Percentiles rank a stretch among this genome's conserved stretches.
These are phyloP conservation scores for Cercospora janseana DNA, from an alignment of 2,329 filamentous ascomycete genomes.

Conservation along the genomic window DNA sequence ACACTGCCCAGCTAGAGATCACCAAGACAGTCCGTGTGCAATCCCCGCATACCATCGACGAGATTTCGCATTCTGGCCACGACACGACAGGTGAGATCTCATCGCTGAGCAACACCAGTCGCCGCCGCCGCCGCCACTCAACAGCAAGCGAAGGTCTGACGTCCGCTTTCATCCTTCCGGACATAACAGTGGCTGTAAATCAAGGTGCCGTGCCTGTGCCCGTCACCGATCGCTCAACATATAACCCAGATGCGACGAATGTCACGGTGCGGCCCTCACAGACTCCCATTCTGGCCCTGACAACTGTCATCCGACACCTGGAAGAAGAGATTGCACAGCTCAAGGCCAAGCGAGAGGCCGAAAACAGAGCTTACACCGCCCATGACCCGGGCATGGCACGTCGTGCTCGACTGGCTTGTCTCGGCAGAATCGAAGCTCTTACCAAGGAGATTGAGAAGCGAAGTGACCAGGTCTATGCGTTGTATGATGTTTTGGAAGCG, in stretches of 20 bases:
- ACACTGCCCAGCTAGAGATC: constrained; percentile 36
- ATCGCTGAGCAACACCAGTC: constrained; percentile 48
- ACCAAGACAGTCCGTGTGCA: constrained; percentile 39
- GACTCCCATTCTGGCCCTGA: constrained; percentile 68
- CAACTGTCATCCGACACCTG: constrained; percentile 77
- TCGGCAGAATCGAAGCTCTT: constrained; percentile 60
- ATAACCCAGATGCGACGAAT: constrained; percentile 50
- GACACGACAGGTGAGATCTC: constrained; percentile 43
- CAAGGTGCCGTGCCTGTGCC: constrained; percentile 33
- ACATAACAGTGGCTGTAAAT: constrained; percentile 53
- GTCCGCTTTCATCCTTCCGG: constrained; percentile 63
- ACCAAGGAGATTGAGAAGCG: constrained; percentile 67
- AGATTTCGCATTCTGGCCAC: constrained; percentile 32
- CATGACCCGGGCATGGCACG: constrained; percentile 66
- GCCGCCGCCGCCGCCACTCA: constrained; percentile 48
- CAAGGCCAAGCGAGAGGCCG: constrained; percentile 63
- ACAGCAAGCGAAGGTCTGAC: constrained; percentile 53
- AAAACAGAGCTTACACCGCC: constrained; percentile 62
- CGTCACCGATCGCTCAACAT: constrained; percentile 33
- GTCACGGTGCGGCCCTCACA: constrained; percentile 62
- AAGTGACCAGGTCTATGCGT: constrained; percentile 74
- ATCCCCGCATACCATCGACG: constrained; percentile 37
- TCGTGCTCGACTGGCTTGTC: constrained; percentile 61
- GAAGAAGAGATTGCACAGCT: constrained; percentile 77
- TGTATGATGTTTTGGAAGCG: constrained; percentile 81